phyloP scores from a whole-genome alignment of 2,329 filamentous ascomycete genomes.

The Aureobasidium leucospermi region DNA sequence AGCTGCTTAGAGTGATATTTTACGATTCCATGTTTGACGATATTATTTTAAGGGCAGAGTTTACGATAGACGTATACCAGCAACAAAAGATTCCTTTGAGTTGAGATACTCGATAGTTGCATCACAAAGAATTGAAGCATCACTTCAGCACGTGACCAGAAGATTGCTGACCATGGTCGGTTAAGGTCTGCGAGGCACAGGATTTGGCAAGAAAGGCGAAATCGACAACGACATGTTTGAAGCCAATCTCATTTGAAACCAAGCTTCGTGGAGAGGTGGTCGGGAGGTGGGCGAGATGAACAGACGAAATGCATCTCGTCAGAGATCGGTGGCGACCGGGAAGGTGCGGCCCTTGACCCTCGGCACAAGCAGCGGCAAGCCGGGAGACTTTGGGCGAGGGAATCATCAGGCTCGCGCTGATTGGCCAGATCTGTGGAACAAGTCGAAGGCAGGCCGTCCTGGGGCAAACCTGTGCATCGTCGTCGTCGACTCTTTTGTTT shows the following conservation, averaged over 20 bases:
- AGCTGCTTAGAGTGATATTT: too few species aligned
- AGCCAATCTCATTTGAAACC: not conserved
- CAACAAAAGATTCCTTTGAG: too few species aligned
- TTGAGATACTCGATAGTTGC: too few species aligned
- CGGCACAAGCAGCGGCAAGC: not conserved
- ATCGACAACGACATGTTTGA: not conserved
- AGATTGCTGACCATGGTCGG: not conserved
- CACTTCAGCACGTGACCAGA: not conserved
- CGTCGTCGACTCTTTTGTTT: constrained; percentile 8
- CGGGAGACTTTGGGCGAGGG: not conserved
- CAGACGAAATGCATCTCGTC: not conserved
- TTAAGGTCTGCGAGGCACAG: not conserved
- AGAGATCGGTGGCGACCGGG: constrained; percentile 10
- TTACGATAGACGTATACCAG: too few species aligned
- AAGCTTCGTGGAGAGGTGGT: not conserved
- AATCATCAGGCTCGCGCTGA: constrained; percentile 7
- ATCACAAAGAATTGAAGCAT: not conserved
- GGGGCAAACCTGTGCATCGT: constrained; percentile 7
- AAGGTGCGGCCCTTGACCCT: not conserved
- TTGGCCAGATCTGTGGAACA: not conserved
- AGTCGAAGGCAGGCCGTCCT: not conserved
- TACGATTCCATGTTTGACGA: too few species aligned
- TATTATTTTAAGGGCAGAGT: too few species aligned
- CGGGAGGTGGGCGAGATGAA: not conserved
- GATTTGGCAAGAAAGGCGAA: not conserved